phyloP scores from a whole-genome alignment of 148 eudicot species.

The Selenicereus undatus region DNA sequence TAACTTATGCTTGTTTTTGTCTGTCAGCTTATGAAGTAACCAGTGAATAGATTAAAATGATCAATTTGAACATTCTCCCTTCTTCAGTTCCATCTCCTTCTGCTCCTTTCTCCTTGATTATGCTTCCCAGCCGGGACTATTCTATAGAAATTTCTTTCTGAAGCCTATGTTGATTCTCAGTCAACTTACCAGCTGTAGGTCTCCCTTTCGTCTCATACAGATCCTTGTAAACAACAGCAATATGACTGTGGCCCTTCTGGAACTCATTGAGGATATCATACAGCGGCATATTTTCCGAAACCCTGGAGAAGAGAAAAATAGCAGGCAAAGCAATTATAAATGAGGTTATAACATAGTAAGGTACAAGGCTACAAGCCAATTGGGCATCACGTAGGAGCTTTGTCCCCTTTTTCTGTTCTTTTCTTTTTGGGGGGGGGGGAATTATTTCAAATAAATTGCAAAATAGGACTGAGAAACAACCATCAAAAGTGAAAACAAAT shows the following conservation, averaged over 20 bases:
- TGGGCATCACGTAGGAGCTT: background rate
- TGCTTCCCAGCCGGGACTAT: background rate
- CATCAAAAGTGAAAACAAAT: background rate
- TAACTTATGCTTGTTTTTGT: background rate
- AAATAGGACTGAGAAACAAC: background rate
- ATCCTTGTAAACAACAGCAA: conserved; percentile 90
- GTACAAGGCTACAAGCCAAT: background rate
- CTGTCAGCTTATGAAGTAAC: background rate
- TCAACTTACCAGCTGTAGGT: conserved; percentile 32
- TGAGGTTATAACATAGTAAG: background rate
- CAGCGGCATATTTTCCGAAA: conserved; percentile 86
- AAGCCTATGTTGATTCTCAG: background rate
- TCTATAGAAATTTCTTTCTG: background rate
- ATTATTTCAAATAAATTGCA: too few relatives aligned
- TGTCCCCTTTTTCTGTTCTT: background rate
- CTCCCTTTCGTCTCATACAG: conserved; percentile 47
- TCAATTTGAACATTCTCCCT: too few relatives aligned
- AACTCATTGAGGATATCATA: conserved; percentile 96
- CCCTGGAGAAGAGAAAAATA: conserved; percentile 43
- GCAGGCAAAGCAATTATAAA: background rate
- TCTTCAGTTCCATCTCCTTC: background rate
- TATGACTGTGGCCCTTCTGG: conserved; percentile 98
- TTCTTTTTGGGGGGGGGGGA: background rate
- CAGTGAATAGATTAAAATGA: background rate
- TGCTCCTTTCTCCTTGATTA: background rate